Evolutionary conservation across 257 asterid species (phyloP).

Genomic region (Knoxia roxburghii): DNA sequence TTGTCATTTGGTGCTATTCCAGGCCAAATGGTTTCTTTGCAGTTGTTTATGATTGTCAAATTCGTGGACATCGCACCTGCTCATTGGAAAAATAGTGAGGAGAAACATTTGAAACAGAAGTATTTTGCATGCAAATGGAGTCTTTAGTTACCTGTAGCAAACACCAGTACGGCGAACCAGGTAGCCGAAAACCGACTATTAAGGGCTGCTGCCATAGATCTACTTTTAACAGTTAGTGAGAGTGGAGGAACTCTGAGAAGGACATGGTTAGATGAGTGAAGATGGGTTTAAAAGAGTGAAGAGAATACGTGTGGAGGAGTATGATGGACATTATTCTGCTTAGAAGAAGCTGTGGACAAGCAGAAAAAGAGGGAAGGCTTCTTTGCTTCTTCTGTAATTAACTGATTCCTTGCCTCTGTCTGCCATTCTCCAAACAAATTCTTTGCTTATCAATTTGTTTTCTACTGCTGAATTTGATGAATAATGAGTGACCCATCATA

Average conservation of each 20-base stretch:
- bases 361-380: constrained; percentile 28
- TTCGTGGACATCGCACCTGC: constrained; percentile 40
- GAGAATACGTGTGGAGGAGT: constrained; percentile 51
- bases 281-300: constrained; percentile 8
- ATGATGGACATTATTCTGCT: constrained; percentile 10
- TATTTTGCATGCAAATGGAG: too few species aligned
- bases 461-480: background rate
- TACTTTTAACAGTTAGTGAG: background rate
- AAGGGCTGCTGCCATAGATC: constrained; percentile 33
- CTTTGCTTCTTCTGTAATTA: constrained; percentile 52
- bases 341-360: constrained; percentile 18
- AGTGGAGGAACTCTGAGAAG: background rate
- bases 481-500: too few species aligned
- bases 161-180: constrained; percentile 26
- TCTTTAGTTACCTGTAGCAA: constrained; percentile 35
- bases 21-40: constrained; percentile 65
- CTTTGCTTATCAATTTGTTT: background rate
- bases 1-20: constrained; percentile 43
- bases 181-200: background rate
- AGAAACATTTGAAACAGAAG: background rate
- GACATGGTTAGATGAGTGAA: background rate
- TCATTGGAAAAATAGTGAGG: background rate
- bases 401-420: constrained; percentile 49
- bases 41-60: constrained; percentile 49
- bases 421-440: constrained; percentile 11